These are phyloP conservation scores for Chrysanthemum seticuspe DNA, from an alignment of 129 eudicot species.

Conservation along the genomic window DNA sequence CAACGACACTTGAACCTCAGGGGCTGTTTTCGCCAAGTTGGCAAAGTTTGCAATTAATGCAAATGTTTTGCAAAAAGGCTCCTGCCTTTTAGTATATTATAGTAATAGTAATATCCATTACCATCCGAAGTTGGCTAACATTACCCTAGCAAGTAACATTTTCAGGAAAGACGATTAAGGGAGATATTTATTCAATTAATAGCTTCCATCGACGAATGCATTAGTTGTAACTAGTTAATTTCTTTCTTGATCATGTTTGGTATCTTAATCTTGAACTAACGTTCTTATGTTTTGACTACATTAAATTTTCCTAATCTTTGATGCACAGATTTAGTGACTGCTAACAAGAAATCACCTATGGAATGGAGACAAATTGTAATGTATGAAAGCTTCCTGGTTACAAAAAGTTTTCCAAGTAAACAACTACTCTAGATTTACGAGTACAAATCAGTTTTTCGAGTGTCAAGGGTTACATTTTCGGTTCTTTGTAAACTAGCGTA, in stretches of 20 bases:
- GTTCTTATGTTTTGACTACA: background rate
- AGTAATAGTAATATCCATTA: too few species aligned
- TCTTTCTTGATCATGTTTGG: background rate
- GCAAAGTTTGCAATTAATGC: too few species aligned
- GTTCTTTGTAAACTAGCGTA: conserved; percentile 5
- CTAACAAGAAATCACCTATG: conserved; percentile 5
- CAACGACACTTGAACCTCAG: too few species aligned
- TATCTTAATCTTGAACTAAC: background rate
- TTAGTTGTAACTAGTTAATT: conserved; percentile 38
- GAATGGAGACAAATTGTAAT: background rate
- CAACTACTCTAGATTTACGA: background rate
- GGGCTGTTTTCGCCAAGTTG: too few species aligned
- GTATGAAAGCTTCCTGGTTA: conserved; percentile 4
- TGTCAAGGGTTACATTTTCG: conserved; percentile 6
- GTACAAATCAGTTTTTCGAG: background rate
- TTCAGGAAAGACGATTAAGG: too few species aligned
- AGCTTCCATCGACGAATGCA: conserved; percentile 25
- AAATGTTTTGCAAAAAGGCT: too few species aligned
- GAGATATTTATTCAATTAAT: background rate
- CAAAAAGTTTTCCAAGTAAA: background rate
- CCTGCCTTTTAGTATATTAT: too few species aligned
- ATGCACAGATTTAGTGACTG: conserved; percentile 3
- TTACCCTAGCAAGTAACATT: too few species aligned
- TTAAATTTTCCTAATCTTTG: background rate
- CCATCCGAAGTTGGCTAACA: too few species aligned